These are phyloP conservation scores for Hordeum pubiflorum DNA, from an alignment of 202 grass and related monocot species.

Conservation along the genomic window DNA sequence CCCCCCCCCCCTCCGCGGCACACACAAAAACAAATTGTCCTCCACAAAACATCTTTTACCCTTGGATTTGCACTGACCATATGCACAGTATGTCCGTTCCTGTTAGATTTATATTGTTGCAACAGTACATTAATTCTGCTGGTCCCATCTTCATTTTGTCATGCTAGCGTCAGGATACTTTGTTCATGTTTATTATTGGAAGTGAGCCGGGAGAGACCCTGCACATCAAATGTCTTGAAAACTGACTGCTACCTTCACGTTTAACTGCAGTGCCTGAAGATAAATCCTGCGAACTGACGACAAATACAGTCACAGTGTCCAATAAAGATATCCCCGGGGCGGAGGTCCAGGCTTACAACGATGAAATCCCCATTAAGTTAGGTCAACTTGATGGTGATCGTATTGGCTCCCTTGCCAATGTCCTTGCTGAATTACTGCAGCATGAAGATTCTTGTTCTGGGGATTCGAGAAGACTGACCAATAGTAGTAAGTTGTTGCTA, in stretches of 20 bases:
- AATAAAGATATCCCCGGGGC: constrained; percentile 22
- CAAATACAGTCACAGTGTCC: constrained; percentile 25
- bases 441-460: constrained; percentile 65
- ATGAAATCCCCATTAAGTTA: constrained; percentile 35
- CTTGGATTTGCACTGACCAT: background rate
- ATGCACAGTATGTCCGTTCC: background rate
- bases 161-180: background rate
- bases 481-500: constrained; percentile 47
- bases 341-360: constrained; percentile 16
- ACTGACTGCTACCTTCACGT: constrained; percentile 19
- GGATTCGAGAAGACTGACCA: constrained; percentile 50
- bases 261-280: constrained; percentile 53
- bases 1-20: no score
- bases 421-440: constrained; percentile 51
- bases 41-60: background rate
- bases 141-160: background rate
- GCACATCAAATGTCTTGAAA: background rate
- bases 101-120: background rate
- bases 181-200: background rate
- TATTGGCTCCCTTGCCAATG: constrained; percentile 42
- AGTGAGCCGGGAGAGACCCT: background rate
- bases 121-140: background rate
- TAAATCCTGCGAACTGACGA: constrained; percentile 40
- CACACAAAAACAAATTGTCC: background rate
- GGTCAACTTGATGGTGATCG: constrained; percentile 45